Evolutionary conservation across 106 monocot species (phyloP).

Genomic region (Allium cepa): DNA sequence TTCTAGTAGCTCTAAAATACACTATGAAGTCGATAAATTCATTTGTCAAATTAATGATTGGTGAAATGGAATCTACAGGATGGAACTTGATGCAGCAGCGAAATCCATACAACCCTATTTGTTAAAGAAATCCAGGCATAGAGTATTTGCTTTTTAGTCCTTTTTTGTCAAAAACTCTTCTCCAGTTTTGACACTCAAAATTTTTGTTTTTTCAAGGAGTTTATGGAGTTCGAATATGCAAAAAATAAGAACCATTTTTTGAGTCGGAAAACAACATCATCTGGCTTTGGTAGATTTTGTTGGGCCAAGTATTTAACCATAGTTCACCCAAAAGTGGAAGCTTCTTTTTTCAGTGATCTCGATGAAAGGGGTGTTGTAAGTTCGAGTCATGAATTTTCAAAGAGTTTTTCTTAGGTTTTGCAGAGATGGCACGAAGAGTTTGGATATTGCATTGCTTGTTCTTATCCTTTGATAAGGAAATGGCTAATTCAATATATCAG

Average conservation of each 20-base stretch:
- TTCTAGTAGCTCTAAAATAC: slow-evolving; percentile 39
- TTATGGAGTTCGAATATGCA: slow-evolving; percentile 13
- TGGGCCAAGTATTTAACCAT: slow-evolving; percentile 35
- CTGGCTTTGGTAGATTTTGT: slow-evolving; percentile 25
- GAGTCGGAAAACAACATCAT: neutral
- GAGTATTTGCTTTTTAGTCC: slow-evolving; percentile 37
- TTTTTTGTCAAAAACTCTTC: slow-evolving; percentile 41
- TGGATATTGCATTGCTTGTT: slow-evolving; percentile 69
- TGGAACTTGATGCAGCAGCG: slow-evolving; percentile 61
- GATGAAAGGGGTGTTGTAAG: slow-evolving; percentile 18
- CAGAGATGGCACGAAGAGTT: slow-evolving; percentile 45
- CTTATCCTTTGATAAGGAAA: slow-evolving; percentile 38
- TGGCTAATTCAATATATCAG: slow-evolving; percentile 28
- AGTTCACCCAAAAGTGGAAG: slow-evolving; percentile 57
- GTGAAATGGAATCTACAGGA: slow-evolving; percentile 49
- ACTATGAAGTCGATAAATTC: slow-evolving; percentile 44
- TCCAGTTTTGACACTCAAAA: slow-evolving; percentile 35
- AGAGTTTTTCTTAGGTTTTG: slow-evolving; percentile 35
- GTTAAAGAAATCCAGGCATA: slow-evolving; percentile 7
- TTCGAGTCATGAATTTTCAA: slow-evolving; percentile 17
- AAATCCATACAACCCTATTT: slow-evolving; percentile 29
- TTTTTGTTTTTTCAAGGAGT: slow-evolving; percentile 25
- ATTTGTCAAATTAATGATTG: slow-evolving; percentile 39
- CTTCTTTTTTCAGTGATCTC: slow-evolving; percentile 23
- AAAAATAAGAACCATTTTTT: slow-evolving; percentile 8